Percentiles rank a stretch among this genome's conserved stretches.
Conservation (phyloP, 768 basidiomycete species). For the Cytidiella melzeri region DNA sequence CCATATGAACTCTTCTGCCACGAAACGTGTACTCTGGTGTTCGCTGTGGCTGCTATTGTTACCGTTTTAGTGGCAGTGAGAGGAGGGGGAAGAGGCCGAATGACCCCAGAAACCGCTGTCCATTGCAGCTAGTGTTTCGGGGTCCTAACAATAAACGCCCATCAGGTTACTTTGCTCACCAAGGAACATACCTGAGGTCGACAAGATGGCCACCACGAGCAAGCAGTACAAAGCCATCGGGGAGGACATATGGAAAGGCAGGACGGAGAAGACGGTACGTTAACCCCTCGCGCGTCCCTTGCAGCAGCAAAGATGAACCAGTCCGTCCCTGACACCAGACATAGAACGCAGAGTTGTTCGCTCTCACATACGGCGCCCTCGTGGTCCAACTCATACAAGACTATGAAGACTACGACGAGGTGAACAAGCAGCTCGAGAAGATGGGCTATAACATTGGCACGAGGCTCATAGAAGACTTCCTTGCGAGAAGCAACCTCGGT, state of each 20-base stretch:
- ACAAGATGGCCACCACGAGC: constrained; percentile 66
- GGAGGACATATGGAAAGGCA: constrained; percentile 93
- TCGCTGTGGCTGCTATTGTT: too few species aligned
- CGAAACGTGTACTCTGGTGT: too few species aligned
- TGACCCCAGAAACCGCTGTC: too few species aligned
- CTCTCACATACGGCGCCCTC: constrained; percentile 93
- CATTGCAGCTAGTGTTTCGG: too few species aligned
- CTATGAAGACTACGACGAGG: constrained; percentile 95
- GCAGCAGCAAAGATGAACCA: not conserved
- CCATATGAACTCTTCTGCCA: too few species aligned
- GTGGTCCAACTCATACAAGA: constrained; percentile 99
- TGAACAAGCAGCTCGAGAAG: constrained; percentile 95
- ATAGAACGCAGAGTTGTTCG: constrained; percentile 96
- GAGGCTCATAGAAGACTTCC: constrained; percentile 92
- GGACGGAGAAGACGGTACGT: constrained; percentile 91
- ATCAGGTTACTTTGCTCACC: too few species aligned
- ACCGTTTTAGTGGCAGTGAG: too few species aligned
- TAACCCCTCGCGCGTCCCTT: not conserved
- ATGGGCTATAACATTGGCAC: constrained; percentile 99
- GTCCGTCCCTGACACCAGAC: constrained; percentile 14
- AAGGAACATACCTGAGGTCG: too few species aligned
- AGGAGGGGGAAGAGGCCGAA: too few species aligned
- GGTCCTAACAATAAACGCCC: too few species aligned
- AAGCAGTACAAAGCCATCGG: constrained; percentile 86
- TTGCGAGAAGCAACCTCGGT: constrained; percentile 89